These are phyloP conservation scores for Acacia crassicarpa DNA, from an alignment of 306 rosid species.

Conservation along the genomic window DNA sequence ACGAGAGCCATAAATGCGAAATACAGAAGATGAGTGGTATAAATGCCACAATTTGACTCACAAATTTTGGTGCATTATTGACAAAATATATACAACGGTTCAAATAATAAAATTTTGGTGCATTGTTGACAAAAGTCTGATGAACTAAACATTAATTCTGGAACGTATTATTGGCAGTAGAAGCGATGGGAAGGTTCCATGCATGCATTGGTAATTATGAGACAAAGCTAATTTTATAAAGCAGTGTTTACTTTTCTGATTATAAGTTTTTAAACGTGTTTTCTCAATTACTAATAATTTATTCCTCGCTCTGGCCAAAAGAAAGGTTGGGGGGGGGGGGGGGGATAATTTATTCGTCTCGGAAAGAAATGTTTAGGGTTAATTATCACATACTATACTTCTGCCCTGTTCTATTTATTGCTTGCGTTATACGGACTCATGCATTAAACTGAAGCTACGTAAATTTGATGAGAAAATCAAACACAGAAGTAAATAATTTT, in stretches of 20 bases:
- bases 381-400: not conserved
- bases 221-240: not conserved
- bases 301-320: too few relatives aligned
- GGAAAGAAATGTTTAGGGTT: not conserved
- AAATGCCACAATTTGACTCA: not conserved
- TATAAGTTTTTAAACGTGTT: too few relatives aligned
- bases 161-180: not conserved
- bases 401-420: not conserved
- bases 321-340: too few relatives aligned
- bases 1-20: too few relatives aligned
- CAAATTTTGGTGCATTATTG: not conserved
- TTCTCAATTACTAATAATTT: not conserved
- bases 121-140: not conserved
- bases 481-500: not conserved
- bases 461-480: not conserved
- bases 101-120: too few relatives aligned
- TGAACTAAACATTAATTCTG: not conserved
- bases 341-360: not conserved
- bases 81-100: too few relatives aligned
- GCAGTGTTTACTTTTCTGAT: too few relatives aligned
- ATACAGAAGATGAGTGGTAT: too few relatives aligned
- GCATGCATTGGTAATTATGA: not conserved
- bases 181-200: not conserved
- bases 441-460: not conserved
- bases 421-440: not conserved